Conservation (phyloP, 225 moss, liverwort and hornwort species). For the Pleurozium schreberi region DNA sequence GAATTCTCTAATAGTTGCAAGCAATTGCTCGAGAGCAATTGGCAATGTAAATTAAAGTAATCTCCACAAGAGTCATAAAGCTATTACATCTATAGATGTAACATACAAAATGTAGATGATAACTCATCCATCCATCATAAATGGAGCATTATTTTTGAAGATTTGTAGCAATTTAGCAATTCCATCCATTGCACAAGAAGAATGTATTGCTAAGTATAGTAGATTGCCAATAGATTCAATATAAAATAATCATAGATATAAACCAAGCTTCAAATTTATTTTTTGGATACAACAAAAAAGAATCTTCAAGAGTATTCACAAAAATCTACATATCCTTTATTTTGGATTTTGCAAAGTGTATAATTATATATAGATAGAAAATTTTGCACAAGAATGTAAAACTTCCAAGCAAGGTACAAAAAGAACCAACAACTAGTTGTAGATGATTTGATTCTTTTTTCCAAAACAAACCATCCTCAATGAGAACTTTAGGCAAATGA, state of each 20-base stretch:
- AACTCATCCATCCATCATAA: not conserved
- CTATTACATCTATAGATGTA: no score
- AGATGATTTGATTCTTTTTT: not conserved
- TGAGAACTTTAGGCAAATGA: no score
- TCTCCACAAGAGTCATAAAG: not conserved
- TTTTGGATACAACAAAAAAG: not conserved
- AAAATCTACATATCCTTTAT: not conserved
- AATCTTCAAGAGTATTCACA: not conserved
- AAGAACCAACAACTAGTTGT: fast-evolving
- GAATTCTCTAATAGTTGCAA: not conserved
- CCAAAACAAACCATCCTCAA: not conserved
- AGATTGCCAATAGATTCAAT: not conserved
- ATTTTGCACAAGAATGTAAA: fast-evolving
- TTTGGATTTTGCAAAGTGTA: not conserved
- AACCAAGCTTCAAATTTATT: not conserved
- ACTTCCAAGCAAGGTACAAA: fast-evolving
- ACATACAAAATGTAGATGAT: not conserved
- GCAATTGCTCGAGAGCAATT: no score
- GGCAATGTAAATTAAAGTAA: no score
- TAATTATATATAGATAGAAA: no score
- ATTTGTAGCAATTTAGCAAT: not conserved
- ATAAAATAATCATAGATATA: not conserved
- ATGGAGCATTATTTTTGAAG: not conserved
- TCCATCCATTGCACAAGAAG: not conserved
- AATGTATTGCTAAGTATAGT: fast-evolving